phyloP scores from a whole-genome alignment of 225 moss, liverwort and hornwort genomes.

The Antitrichia curtipendula region DNA sequence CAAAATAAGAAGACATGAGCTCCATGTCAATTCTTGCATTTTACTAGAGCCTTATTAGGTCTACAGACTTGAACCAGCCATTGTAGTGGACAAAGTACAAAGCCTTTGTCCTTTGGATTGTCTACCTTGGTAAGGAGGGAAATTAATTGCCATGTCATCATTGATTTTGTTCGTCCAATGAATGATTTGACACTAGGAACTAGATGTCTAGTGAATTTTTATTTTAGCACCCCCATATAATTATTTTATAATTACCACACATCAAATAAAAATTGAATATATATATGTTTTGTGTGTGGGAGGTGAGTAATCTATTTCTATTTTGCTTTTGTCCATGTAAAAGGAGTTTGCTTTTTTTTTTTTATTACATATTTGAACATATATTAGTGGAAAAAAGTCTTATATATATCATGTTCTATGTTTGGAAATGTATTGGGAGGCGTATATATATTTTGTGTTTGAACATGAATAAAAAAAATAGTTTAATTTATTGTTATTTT shows the following conservation, averaged over 20 bases:
- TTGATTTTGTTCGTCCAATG: rapidly evolving
- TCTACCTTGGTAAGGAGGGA: not conserved
- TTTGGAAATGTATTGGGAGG: not conserved
- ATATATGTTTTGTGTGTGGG: not conserved
- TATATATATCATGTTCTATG: not conserved
- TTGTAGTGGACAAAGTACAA: not conserved
- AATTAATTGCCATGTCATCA: not conserved
- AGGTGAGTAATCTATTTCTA: not conserved
- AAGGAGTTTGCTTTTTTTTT: not conserved
- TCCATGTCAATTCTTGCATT: no score
- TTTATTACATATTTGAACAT: not conserved
- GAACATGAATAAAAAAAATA: not conserved
- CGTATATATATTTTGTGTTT: no score
- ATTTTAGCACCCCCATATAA: not conserved
- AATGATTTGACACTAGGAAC: not conserved
- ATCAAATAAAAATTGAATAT: not conserved
- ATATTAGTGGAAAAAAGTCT: not conserved
- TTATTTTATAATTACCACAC: not conserved
- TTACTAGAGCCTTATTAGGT: no score
- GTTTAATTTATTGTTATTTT: not conserved
- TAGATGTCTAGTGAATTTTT: not conserved
- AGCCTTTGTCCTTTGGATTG: not conserved
- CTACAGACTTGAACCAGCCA: rapidly evolving
- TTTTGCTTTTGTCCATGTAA: not conserved
- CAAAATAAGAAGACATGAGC: no score